These are phyloP conservation scores for Calvatia gigantea DNA, from an alignment of 768 basidiomycete species.

Conservation along the genomic window DNA sequence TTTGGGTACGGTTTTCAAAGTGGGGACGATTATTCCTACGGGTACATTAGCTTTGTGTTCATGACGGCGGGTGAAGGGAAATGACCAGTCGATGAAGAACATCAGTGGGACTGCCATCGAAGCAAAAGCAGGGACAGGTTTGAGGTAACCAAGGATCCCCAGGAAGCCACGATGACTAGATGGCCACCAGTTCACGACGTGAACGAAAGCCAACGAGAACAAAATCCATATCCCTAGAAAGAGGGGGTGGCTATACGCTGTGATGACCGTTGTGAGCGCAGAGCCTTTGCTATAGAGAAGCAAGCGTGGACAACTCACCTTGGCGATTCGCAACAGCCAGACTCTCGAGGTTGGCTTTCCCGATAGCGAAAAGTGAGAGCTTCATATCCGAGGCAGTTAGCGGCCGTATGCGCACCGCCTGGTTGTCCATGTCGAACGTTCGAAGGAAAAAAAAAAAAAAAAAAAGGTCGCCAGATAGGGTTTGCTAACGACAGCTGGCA, in stretches of 20 bases:
- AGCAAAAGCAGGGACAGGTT: constrained; percentile 65
- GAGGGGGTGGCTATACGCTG: constrained; percentile 59
- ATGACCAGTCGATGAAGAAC: constrained; percentile 69
- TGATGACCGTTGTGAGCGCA: constrained; percentile 6
- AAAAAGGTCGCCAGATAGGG: too few relatives aligned
- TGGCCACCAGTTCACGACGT: constrained; percentile 70
- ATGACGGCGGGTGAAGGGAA: not conserved
- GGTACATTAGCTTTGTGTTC: not conserved
- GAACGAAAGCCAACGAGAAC: constrained; percentile 54
- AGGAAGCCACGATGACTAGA: constrained; percentile 35
- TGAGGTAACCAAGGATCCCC: constrained; percentile 40
- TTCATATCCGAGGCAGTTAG: constrained; percentile 52
- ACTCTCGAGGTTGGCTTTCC: constrained; percentile 62
- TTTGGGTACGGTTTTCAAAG: constrained; percentile 54
- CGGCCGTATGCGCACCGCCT: constrained; percentile 49
- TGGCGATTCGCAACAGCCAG: constrained; percentile 64
- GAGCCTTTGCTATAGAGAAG: not conserved
- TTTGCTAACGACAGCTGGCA: too few relatives aligned
- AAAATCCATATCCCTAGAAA: constrained; percentile 58
- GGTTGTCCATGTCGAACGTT: not conserved
- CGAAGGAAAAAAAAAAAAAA: too few relatives aligned
- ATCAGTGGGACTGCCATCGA: constrained; percentile 60
- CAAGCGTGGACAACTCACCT: constrained; percentile 31
- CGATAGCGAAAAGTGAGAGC: constrained; percentile 58
- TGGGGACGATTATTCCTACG: constrained; percentile 66